phyloP scores from a whole-genome alignment of 768 basidiomycete genomes.

The Panus rudis region DNA sequence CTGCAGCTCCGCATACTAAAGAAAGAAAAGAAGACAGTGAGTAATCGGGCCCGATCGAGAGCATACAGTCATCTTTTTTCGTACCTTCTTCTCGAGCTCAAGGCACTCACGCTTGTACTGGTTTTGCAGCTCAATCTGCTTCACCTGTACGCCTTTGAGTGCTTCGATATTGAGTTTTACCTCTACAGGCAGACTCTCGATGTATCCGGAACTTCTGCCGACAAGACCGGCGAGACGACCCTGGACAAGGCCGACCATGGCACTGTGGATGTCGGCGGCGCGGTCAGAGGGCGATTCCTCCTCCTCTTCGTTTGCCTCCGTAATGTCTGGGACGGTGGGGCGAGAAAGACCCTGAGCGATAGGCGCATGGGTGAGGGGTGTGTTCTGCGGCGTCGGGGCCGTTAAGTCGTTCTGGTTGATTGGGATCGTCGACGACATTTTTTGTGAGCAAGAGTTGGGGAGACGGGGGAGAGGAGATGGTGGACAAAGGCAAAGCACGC shows the following conservation, averaged over 20 bases:
- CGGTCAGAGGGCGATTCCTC: conserved; percentile 11
- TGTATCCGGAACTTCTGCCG: conserved; percentile 90
- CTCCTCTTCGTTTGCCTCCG: conserved; percentile 52
- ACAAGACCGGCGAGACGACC: conserved; percentile 78
- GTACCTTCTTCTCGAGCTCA: conserved; percentile 94
- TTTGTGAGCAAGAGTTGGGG: conserved; percentile 14
- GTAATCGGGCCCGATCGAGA: conserved; percentile 4
- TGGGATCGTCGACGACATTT: conserved; percentile 70
- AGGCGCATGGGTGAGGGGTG: conserved; percentile 76
- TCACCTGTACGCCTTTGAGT: conserved; percentile 88
- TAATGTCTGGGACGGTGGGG: conserved; percentile 83
- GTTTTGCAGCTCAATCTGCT: conserved; percentile 86
- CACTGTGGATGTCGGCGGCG: conserved; percentile 43
- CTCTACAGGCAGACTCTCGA: conserved; percentile 77
- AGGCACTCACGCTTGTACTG: conserved; percentile 94
- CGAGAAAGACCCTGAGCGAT: conserved; percentile 75
- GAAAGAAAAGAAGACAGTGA: conserved; percentile 7
- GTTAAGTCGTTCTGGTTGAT: conserved; percentile 54
- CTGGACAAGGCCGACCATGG: conserved; percentile 83
- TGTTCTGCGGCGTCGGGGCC: conserved; percentile 94
- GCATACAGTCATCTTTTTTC: neutral
- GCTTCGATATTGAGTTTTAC: conserved; percentile 85
- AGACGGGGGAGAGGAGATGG: conserved; percentile 8
- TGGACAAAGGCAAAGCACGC: conserved; percentile 19
- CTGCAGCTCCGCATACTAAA: conserved; percentile 67